Evolutionary conservation across 257 asterid genomes (phyloP).

Genomic region (Buddleja alternifolia): DNA sequence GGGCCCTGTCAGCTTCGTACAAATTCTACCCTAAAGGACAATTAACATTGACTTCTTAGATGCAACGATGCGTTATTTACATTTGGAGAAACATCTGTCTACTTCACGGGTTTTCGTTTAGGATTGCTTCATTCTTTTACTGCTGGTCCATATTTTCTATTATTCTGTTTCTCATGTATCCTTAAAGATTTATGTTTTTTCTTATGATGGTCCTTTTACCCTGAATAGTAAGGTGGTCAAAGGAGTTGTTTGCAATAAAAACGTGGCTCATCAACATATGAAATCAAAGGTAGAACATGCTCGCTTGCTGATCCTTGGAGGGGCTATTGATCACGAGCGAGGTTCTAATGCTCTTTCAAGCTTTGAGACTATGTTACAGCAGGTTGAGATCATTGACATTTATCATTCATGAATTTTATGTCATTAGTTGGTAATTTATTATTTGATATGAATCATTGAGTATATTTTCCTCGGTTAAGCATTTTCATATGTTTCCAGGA

Average conservation of each 20-base stretch:
- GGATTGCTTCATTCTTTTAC: neutral
- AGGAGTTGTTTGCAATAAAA: slow-evolving; percentile 96
- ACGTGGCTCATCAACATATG: slow-evolving; percentile 95
- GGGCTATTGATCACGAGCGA: slow-evolving; percentile 95
- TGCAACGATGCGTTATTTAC: neutral
- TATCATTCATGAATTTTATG: slow-evolving; percentile 3
- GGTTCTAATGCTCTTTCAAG: slow-evolving; percentile 93
- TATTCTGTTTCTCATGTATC: slow-evolving; percentile 13
- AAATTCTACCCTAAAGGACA: neutral
- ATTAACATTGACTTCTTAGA: neutral
- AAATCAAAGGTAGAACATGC: slow-evolving; percentile 81
- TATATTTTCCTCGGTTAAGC: slow-evolving; percentile 23
- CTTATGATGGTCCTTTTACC: slow-evolving; percentile 29
- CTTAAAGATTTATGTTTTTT: slow-evolving; percentile 19
- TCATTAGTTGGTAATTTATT: slow-evolving; percentile 17
- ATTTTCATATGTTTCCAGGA: slow-evolving; percentile 56
- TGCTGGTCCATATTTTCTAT: neutral
- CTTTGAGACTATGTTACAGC: slow-evolving; percentile 93
- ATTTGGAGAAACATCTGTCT: neutral
- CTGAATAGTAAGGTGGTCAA: slow-evolving; percentile 73
- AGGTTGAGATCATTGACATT: slow-evolving; percentile 55
- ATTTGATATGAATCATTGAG: slow-evolving; percentile 6
- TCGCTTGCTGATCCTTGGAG: slow-evolving; percentile 85
- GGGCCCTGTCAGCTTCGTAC: neutral
- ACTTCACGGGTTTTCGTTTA: neutral